Base-by-base conservation (phyloP, 2,329 filamentous ascomycete species). In the Phyllosticta citrichinensis region DNA sequence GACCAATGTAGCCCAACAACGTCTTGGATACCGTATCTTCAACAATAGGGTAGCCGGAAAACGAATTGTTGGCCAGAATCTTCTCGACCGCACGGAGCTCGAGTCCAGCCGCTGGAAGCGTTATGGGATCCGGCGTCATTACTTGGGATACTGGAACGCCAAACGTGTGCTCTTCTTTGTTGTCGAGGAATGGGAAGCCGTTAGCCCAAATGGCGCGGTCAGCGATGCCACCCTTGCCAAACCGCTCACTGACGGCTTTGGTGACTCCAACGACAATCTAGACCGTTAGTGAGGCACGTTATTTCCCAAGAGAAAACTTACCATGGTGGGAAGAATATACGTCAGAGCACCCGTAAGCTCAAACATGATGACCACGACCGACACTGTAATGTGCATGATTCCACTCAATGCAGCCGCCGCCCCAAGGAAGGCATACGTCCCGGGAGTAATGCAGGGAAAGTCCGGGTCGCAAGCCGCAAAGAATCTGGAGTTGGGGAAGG, bases 201-300 rank as follows among this genome's bases (percentile, higher is more conserved):
- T 91, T 97, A 76, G 97, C 96, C 87, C 91, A 96, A 68, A 99
- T 99, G 90, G 97, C 96, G 64, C 91, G 87, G 73, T 99, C 94
- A 22, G 94, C 94, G 62, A 99, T 97, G 55, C 94, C 94, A 30
- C 93, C 94, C 71, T 93, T 95, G n/a, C 91, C 91, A 69, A 96
- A 94, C 12, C 91, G 81, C 66, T 96, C 91, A 64, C 89, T 87
- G 55, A 99, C 89, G 14, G 89, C 89, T 78, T 99, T 99, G 50
- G 93, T 97, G 33, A 97, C 88, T 56, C 94, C 94, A 2, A 97
- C 94, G 0, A 97, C 94, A 67, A 99, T 97, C 80, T 82, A 60
- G 4, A 30, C 10, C 40, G 51, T 61, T 56, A 57, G 27, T 14
- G 35, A 19, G 53, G 14, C 1, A 57, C 47, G 19, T 35, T 35